Evolutionary conservation across 768 basidiomycete genomes (phyloP).

Genomic region (Boletus sp.): DNA sequence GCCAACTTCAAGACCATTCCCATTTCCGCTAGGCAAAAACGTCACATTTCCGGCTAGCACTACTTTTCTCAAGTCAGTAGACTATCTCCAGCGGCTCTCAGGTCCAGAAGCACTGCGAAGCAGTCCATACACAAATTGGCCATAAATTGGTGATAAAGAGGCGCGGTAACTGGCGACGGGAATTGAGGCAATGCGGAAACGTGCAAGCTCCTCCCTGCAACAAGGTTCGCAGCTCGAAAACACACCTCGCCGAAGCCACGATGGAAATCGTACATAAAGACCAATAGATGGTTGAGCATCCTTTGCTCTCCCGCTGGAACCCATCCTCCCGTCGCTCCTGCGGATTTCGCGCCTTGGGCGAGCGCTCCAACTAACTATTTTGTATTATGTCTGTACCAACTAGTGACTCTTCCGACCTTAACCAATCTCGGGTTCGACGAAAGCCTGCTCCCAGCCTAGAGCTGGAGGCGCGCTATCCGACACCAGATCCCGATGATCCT

Average conservation of each 20-base stretch:
- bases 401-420: conserved; percentile 23
- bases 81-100: conserved; percentile 3
- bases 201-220: conserved; percentile 14
- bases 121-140: conserved; percentile 10
- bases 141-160: conserved; percentile 19
- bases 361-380: conserved; percentile 14
- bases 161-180: conserved; percentile 31
- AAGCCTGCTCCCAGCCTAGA: conserved; percentile 58
- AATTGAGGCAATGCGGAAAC: conserved; percentile 33
- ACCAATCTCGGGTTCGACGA: conserved; percentile 37
- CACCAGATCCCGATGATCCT: conserved; percentile 66
- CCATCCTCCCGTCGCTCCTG: conserved; percentile 8
- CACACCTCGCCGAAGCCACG: conserved; percentile 36
- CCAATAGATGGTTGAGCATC: conserved; percentile 7
- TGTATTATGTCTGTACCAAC: conserved; percentile 33
- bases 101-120: conserved; percentile 23
- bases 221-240: conserved; percentile 19
- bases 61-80: not conserved
- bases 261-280: conserved; percentile 34
- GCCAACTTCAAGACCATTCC: not conserved
- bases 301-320: conserved; percentile 19
- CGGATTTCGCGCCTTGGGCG: conserved; percentile 14
- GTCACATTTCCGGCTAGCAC: not conserved
- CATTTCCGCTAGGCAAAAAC: not conserved
- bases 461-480: conserved; percentile 55